Conservation (phyloP, 164 flowering plant species). For the Tinospora cordifolia region DNA sequence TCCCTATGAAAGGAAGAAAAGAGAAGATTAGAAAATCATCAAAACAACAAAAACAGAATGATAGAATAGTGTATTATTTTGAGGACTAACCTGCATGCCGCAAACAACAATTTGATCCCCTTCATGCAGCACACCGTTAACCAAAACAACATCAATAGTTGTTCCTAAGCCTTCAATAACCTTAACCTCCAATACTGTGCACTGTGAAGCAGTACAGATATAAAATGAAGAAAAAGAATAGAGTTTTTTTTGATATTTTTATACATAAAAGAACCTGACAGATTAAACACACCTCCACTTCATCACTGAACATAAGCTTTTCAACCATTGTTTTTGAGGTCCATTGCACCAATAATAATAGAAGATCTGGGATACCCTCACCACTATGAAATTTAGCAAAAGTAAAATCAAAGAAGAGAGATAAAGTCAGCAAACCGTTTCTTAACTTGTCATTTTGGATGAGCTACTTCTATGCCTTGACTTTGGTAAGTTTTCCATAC, state of each 20-base stretch:
- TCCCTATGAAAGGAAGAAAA: constrained; percentile 40
- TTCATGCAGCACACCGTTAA: constrained; percentile 95
- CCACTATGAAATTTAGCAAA: constrained; percentile 44
- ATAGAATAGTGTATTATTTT: background rate
- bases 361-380: constrained; percentile 92
- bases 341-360: constrained; percentile 79
- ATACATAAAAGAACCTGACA: background rate
- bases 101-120: constrained; percentile 98
- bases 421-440: background rate
- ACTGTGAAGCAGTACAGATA: constrained; percentile 37
- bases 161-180: constrained; percentile 97
- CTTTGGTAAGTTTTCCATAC: constrained; percentile 21
- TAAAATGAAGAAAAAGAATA: background rate
- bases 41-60: background rate
- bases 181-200: constrained; percentile 98
- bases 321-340: constrained; percentile 87
- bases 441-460: background rate
- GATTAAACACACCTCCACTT: constrained; percentile 57
- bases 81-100: constrained; percentile 73
- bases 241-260: background rate
- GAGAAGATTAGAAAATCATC: background rate
- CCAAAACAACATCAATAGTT: constrained; percentile 94
- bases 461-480: background rate
- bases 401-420: background rate
- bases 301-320: constrained; percentile 71